Evolutionary conservation across 169 alveolate species (phyloP), one percentile per base, ranked within the genome.

Genomic region (Miamiensis avidus): DNA sequence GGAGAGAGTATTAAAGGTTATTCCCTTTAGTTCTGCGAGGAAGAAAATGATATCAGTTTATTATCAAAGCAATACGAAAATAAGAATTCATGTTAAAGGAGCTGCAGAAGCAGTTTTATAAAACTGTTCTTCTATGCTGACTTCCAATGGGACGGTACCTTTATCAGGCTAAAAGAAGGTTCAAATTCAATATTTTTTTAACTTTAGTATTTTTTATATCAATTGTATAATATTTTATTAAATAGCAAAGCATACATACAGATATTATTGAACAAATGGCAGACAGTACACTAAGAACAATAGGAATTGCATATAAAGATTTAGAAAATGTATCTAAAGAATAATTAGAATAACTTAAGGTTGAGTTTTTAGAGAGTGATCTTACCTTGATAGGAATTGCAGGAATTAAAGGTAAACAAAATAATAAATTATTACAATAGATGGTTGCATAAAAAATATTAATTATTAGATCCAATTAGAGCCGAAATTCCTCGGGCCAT

Each of bases 401-500:
- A 32, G 92, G 91, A 29, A 88, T 91, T 34, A 84, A 83, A 64
- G 94, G 69, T 49, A 49, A 49, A 49, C 26, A 49, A 49, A 11
- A 49, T 11, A 49, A 49, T 49, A 11, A 49, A 11, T 49, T 20
- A 11, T 11, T 49, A 4, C 4, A 49, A 11, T 49, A 49, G 20
- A 49, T 11, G 20, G 26, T 20, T 49, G 20, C 4, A 11, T 49
- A 49, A 49, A 49, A 11, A 49, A 49, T 20, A 49, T 11, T 49
- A 11, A 11, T 11, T 11, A 49, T 11, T 11, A 49, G 69, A 95
- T 86, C 95, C 95, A 27, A 94, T 93, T 11, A 87, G 98, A 81
- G 89, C 85, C 34, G 99, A 96, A 81, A 97, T 97, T 0, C 97
- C 98, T 30, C 92, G 84, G 31, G 97, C 98, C 11, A 96, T 97